A percentile compares a stretch with the other conserved stretches of the same genome.
Evolutionary conservation across 2,329 filamentous ascomycete species (phyloP).

Genomic region (Aspergillus unguis): DNA sequence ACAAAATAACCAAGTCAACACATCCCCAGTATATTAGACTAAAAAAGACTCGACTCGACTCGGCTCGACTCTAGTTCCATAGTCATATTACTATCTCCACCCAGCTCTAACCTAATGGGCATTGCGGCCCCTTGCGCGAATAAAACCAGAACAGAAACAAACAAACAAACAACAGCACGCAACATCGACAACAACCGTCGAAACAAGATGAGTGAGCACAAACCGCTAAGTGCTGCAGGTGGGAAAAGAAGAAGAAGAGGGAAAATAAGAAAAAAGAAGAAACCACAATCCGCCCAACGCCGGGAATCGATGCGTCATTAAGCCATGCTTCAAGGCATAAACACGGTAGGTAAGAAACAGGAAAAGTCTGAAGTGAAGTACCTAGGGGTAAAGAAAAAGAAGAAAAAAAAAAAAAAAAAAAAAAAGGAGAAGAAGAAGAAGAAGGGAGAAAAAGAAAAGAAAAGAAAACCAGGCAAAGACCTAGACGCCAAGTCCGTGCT

Average conservation of each 20-base stretch:
- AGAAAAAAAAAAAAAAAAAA: background rate
- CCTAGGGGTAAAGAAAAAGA: too few species aligned
- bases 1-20: too few species aligned
- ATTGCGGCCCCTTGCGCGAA: too few species aligned
- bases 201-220: background rate
- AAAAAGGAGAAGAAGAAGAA: background rate
- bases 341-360: too few species aligned
- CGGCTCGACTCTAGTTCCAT: too few species aligned
- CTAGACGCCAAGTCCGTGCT: background rate
- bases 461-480: too few species aligned
- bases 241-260: background rate
- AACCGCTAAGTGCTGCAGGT: background rate
- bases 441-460: background rate
- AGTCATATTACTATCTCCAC: too few species aligned
- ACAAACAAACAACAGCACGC: constrained; percentile 3
- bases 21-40: too few species aligned
- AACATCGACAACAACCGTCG: background rate
- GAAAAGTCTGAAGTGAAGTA: background rate
- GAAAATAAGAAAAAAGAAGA: background rate
- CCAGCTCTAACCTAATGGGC: too few species aligned
- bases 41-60: too few species aligned
- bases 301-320: constrained; percentile 3
- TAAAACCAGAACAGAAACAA: constrained; percentile 1
- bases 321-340: too few species aligned
- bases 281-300: background rate